Evolutionary conservation across 2,329 filamentous ascomycete genomes (phyloP).

Genomic region (Curvularia lunata): DNA sequence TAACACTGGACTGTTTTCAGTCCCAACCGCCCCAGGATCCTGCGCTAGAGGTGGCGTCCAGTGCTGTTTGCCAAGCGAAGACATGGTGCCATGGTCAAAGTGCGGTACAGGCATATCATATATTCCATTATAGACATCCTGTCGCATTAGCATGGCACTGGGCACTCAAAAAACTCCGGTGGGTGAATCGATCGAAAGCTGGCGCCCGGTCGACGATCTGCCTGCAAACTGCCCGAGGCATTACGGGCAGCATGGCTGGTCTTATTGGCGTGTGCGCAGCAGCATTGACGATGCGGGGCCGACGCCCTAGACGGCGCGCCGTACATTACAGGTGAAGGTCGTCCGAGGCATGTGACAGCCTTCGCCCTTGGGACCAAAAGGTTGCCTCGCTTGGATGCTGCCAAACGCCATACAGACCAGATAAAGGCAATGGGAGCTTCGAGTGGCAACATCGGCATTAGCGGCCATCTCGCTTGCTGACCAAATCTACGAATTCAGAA

Average conservation of each 20-base stretch:
- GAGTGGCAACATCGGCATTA: constrained; percentile 11
- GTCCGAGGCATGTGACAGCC: background rate
- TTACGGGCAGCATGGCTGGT: constrained; percentile 35
- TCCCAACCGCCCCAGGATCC: constrained; percentile 29
- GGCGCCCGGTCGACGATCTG: constrained; percentile 45
- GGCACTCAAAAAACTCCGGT: constrained; percentile 45
- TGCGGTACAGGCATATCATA: constrained; percentile 33
- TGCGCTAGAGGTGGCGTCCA: constrained; percentile 37
- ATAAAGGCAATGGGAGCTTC: background rate
- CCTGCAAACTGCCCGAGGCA: constrained; percentile 46
- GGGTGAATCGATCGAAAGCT: constrained; percentile 39
- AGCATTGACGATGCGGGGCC: constrained; percentile 39
- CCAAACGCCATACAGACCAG: background rate
- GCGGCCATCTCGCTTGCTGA: constrained; percentile 15
- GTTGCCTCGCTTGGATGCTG: background rate
- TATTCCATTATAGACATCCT: constrained; percentile 30
- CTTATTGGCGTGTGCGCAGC: constrained; percentile 16
- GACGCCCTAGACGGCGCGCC: constrained; percentile 32
- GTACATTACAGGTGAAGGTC: constrained; percentile 13
- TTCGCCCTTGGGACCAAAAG: background rate
- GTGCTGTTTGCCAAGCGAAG: constrained; percentile 24
- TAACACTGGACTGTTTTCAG: constrained; percentile 21
- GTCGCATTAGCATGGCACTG: constrained; percentile 24
- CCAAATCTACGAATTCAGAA: constrained; percentile 12
- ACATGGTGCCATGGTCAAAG: constrained; percentile 33